Evolutionary conservation across 106 monocot genomes (phyloP), one percentile per base, ranked within the genome.

Genomic region (Apostasia shenzhenica): DNA sequence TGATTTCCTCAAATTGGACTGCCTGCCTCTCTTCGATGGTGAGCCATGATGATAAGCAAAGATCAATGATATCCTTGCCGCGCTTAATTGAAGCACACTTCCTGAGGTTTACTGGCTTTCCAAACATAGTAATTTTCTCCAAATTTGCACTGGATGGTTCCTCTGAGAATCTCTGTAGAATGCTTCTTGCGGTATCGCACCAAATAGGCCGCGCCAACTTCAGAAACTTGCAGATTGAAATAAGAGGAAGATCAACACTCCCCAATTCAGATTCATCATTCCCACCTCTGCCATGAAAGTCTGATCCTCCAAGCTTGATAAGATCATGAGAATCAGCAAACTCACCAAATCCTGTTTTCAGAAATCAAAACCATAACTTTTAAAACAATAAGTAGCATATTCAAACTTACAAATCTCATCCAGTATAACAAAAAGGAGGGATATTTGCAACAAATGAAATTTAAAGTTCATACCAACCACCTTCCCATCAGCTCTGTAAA

Each of bases 281-380:
- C 8, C 80, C 82, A 48, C 85, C 83, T 75, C 72, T 86, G 58
- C 88, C 95, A 82, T 95, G 95, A 60, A 84, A 95, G 82, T 95
- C 95, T 54, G 95, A 91, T n/a, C 95, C 91, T 67, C 95, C 95
- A 66, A 95, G 72, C 76, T 95, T 95, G 58, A 91, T 11, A 57
- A 95, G 86, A 43, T 76, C 82, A 41, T 82, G 75, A 45, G 70
- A 69, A 70, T 91, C 86, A 56, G 88, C 88, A 45, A 95, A 81
- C 63, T 95, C 91, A 56, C 83, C 78, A 77, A 88, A 91, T 38
- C 68, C 94, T 94, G 85, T 62, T 66, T 0, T 59, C 11, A 46
- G 26, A 26, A 26, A 26, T 26, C 26, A 26, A 26, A 73, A 54
- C 47, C 57, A 39, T 14, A 55, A 61, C 1, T 1, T 38, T 44